phyloP scores from a whole-genome alignment of 192 early-diverging fungal species.

The Cetraspora pellucida region DNA sequence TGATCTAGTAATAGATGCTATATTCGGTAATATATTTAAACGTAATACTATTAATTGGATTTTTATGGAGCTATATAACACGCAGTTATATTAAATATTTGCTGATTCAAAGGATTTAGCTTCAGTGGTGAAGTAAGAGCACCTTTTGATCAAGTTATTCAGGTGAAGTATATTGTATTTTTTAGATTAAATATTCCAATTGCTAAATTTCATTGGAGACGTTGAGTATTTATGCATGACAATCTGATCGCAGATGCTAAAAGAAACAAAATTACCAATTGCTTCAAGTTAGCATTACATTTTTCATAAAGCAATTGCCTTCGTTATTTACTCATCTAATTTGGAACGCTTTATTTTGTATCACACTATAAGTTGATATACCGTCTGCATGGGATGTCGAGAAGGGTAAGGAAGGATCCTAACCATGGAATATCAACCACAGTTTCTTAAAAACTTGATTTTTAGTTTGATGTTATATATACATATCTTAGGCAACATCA shows the following conservation, averaged over 20 bases:
- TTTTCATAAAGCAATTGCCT: neutral
- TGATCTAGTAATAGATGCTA: slow-evolving; percentile 82
- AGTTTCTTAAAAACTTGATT: slow-evolving; percentile 1
- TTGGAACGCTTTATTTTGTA: slow-evolving; percentile 18
- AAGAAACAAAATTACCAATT: slow-evolving; percentile 32
- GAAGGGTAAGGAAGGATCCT: slow-evolving; percentile 51
- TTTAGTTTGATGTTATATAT: neutral
- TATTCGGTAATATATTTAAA: slow-evolving; percentile 69
- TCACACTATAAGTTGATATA: slow-evolving; percentile 79
- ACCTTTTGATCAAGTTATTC: slow-evolving; percentile 72
- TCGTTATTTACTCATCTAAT: neutral
- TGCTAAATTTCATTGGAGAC: neutral
- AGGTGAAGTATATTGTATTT: slow-evolving; percentile 38
- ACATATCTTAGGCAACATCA: slow-evolving; percentile 45
- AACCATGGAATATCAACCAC: neutral
- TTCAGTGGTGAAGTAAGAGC: slow-evolving; percentile 77
- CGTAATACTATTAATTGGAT: neutral
- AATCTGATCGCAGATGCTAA: slow-evolving; percentile 9
- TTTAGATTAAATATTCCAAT: neutral
- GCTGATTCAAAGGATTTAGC: slow-evolving; percentile 67
- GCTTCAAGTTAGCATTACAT: slow-evolving; percentile 29
- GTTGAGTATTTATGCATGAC: neutral
- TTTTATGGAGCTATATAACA: neutral
- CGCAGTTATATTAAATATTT: neutral
- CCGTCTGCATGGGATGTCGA: slow-evolving; percentile 97